A percentile compares a stretch with the other conserved stretches of the same genome.
Conservation (phyloP, 768 basidiomycete species). For the Cyclocybe aegerita region DNA sequence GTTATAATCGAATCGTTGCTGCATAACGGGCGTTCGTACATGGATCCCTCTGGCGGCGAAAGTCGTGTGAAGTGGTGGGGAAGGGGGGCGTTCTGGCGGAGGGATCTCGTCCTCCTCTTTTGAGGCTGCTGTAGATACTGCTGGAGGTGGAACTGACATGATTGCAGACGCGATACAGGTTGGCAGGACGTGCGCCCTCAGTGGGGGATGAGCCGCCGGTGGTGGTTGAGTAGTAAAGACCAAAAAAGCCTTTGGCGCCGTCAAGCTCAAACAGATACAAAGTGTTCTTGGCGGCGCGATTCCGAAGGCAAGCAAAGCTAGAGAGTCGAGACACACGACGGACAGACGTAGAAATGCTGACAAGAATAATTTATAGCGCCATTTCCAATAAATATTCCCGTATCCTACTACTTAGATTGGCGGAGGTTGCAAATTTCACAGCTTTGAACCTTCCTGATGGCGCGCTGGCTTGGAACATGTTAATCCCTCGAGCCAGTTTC, state of each 20-base stretch:
- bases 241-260: conserved; percentile 1
- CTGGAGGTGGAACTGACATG: conserved; percentile 12
- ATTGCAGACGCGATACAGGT: not conserved
- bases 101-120: conserved; percentile 62
- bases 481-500: conserved; percentile 43
- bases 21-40: conserved; percentile 46
- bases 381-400: too few species aligned
- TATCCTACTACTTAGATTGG: not conserved
- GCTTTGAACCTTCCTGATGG: not conserved
- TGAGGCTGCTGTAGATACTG: conserved; percentile 27
- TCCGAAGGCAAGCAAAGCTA: not conserved
- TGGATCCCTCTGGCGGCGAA: conserved; percentile 71
- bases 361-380: too few species aligned
- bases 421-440: not conserved
- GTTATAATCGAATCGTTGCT: conserved; percentile 14
- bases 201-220: not conserved
- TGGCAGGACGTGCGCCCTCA: not conserved
- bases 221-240: not conserved
- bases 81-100: conserved; percentile 59
- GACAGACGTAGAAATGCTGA: not conserved
- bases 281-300: not conserved
- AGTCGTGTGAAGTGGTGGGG: conserved; percentile 71
- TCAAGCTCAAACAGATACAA: conserved; percentile 11
- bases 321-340: not conserved
- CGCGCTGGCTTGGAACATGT: conserved; percentile 18